Percentiles rank a stretch among this genome's conserved stretches.
Evolutionary conservation across 352 stramenopile species (phyloP).

Genomic region (Pythium utonaiense): DNA sequence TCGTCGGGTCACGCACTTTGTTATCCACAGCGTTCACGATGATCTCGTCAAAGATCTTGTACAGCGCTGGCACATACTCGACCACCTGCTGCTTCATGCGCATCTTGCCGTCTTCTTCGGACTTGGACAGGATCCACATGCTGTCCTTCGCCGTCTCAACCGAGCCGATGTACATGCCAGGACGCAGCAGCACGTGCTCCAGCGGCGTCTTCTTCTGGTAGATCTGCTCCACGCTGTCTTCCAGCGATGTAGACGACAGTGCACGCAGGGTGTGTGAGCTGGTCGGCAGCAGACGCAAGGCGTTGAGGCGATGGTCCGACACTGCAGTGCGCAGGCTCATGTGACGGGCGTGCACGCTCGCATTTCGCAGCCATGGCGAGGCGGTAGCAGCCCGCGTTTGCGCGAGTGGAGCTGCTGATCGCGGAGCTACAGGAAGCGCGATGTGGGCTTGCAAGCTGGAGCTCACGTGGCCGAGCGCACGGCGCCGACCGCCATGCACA

Average conservation of each 20-base stretch:
- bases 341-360: neutral
- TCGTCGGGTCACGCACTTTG: slow-evolving; percentile 80
- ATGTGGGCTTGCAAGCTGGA: neutral
- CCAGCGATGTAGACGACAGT: slow-evolving; percentile 30
- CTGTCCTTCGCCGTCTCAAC: slow-evolving; percentile 71
- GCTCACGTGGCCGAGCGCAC: slow-evolving; percentile 20
- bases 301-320: neutral
- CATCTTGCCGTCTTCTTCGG: slow-evolving; percentile 27
- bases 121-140: slow-evolving; percentile 72
- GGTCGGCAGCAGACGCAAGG: neutral
- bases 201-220: slow-evolving; percentile 90
- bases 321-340: neutral
- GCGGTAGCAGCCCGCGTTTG: slow-evolving; percentile 1
- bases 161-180: slow-evolving; percentile 90
- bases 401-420: slow-evolving; percentile 5
- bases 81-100: slow-evolving; percentile 74
- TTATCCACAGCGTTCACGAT: slow-evolving; percentile 98
- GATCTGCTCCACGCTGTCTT: slow-evolving; percentile 63
- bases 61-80: slow-evolving; percentile 88
- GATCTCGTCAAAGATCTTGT: slow-evolving; percentile 99
- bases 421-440: neutral
- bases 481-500: slow-evolving; percentile 20
- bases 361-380: slow-evolving; percentile 10
- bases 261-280: neutral
- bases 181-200: slow-evolving; percentile 88